Percentiles rank a stretch among this genome's conserved stretches.
Conservation (phyloP, 805 yeast species). For the Teunomyces atbi region DNA sequence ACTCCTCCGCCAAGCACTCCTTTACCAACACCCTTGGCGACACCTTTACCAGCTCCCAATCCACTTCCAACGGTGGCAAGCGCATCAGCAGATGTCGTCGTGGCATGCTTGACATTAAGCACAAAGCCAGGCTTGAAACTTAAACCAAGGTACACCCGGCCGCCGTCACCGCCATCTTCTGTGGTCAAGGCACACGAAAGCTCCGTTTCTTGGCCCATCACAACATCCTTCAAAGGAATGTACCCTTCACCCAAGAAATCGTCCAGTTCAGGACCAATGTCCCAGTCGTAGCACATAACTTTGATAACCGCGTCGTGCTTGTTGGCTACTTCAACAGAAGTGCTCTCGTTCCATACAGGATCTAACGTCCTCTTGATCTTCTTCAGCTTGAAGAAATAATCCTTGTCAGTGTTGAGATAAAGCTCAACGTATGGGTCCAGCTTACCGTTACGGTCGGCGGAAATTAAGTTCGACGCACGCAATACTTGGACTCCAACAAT, state of each 20-base stretch:
- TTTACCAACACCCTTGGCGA: constrained; percentile 38
- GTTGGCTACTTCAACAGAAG: constrained; percentile 54
- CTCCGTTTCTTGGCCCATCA: constrained; percentile 45
- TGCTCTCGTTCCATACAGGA: constrained; percentile 85
- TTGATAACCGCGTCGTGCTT: constrained; percentile 58
- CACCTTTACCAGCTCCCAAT: constrained; percentile 17
- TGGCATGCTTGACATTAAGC: constrained; percentile 36
- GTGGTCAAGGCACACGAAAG: constrained; percentile 45
- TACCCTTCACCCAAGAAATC: constrained; percentile 72
- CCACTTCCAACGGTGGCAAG: constrained; percentile 39
- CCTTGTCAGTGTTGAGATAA: constrained; percentile 60
- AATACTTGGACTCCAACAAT: constrained; percentile 57
- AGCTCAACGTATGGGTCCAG: constrained; percentile 88
- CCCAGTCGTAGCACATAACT: constrained; percentile 82
- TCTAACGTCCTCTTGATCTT: constrained; percentile 81
- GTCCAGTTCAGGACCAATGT: constrained; percentile 82
- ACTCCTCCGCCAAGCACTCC: constrained; percentile 36
- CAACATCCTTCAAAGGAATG: constrained; percentile 56
- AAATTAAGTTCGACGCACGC: constrained; percentile 64
- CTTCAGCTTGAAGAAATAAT: constrained; percentile 67
- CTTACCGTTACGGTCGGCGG: constrained; percentile 90
- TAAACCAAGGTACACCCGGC: constrained; percentile 58
- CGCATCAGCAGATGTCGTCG: constrained; percentile 43
- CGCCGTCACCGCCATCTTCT: constrained; percentile 56
- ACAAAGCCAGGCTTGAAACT: constrained; percentile 73